Conservation (phyloP, 345 rosid genomes). For the Eucalyptus shirleyi region DNA sequence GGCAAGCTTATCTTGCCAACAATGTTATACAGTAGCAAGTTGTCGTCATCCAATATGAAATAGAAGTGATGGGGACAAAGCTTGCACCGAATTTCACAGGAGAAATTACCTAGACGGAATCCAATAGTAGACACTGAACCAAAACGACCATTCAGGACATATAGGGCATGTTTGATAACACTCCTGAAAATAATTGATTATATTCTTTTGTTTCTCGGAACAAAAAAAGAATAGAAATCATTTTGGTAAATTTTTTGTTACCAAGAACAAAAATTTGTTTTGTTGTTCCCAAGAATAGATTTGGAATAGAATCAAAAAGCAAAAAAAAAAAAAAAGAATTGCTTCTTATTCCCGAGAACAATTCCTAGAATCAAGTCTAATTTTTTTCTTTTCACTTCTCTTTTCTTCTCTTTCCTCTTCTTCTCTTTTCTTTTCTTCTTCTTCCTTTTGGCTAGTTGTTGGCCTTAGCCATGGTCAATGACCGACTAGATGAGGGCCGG, state of each 20-base stretch:
- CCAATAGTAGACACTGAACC: not conserved
- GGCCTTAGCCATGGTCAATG: no score
- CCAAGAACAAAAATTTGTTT: no score
- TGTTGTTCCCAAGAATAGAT: rapidly evolving
- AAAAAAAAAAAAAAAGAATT: no score
- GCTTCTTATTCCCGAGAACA: rapidly evolving
- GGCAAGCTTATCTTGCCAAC: not conserved
- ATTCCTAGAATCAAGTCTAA: no score
- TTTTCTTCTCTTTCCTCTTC: no score
- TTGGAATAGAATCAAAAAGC: no score
- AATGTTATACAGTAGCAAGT: not conserved
- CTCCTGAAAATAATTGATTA: no score
- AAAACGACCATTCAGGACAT: not conserved
- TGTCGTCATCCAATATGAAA: not conserved
- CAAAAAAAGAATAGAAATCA: no score
- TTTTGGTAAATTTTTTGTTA: no score
- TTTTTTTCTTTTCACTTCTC: no score
- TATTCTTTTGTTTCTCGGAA: rapidly evolving
- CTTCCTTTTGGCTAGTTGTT: no score
- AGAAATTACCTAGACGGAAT: not conserved
- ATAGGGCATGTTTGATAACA: not conserved
- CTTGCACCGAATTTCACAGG: not conserved
- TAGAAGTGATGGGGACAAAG: not conserved
- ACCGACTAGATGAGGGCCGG: rapidly evolving
- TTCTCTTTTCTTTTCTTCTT: no score